Evolutionary conservation across 2,329 filamentous ascomycete species (phyloP), one percentile per base, ranked within the genome.

Genomic region (Aspergillus amoenus): DNA sequence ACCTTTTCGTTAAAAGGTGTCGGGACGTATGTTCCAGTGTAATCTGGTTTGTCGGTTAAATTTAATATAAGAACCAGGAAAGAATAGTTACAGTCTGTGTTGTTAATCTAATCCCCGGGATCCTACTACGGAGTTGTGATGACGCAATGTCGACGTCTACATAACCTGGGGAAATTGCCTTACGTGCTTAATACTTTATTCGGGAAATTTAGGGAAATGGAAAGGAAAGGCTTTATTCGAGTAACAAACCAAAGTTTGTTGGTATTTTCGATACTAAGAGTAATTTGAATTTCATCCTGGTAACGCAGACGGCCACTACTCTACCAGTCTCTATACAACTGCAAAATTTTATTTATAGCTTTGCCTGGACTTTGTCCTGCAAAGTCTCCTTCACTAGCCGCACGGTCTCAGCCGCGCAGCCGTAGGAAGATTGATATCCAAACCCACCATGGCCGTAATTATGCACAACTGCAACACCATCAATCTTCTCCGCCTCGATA

Each of bases 401-500:
- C 2, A 88, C 81, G 0, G 86, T 87, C 34, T 81, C 78, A 67
- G 87, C 80, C 0, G 89, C 84, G 71, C 88, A 91, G 1, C 89
- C 90, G 72, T 88, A 93, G 5, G 79, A 82, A 24, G 76, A 75
- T 65, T 85, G 83, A 62, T 84, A 96, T 11, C 92, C 92, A 59
- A 75, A 77, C 7, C 75, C 76, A n/a, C 70, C 74, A 70, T 77
- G 75, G 15, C 75, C 77, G 58, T 79, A 79, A 59, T 78, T 79
- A 61, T 78, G 74, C 44, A 76, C 72, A 41, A 76, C 66, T 73
- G 82, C 82, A 3, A 84, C 81, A 6, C 84, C 86, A 50, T 81
- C 76, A 44, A 91, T 82, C 61, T 76, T 78, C 70, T 93, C 88
- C 68, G 80, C 87, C 74, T 95, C 91, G 13, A 96, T 78, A 56